Conservation (phyloP, 164 flowering plant species). For the Echeveria elegans region DNA sequence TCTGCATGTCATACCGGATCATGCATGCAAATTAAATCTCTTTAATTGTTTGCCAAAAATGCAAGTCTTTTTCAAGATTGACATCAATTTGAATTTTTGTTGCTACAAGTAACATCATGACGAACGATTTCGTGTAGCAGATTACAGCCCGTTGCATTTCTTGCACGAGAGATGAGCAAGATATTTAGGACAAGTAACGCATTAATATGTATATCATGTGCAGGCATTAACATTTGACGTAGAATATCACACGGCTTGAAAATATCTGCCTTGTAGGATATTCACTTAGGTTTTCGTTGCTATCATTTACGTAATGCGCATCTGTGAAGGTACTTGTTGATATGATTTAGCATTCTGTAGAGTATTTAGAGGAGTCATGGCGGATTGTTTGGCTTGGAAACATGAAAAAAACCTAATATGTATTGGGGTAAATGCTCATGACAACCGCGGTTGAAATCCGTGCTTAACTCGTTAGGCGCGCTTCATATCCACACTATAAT, state of each 20-base stretch:
- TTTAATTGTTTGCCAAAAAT: neutral
- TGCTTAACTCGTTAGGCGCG: no score
- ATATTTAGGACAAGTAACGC: neutral
- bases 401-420: no score
- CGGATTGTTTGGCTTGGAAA: no score
- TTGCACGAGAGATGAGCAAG: neutral
- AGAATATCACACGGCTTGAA: neutral
- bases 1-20: no score
- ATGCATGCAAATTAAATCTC: neutral
- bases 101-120: neutral
- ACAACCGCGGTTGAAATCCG: no score
- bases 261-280: neutral
- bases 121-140: constrained; percentile 3
- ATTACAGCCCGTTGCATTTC: neutral
- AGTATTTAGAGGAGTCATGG: no score
- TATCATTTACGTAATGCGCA: neutral
- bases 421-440: no score
- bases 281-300: neutral
- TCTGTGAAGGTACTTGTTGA: no score
- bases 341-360: no score
- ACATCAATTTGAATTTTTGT: neutral
- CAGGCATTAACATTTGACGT: neutral
- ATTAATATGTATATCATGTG: neutral
- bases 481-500: no score
- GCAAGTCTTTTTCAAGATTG: neutral